Evolutionary conservation across 805 yeast species (phyloP), one percentile per base, ranked within the genome.

Genomic region (Sugiyamaella mastotermitis): DNA sequence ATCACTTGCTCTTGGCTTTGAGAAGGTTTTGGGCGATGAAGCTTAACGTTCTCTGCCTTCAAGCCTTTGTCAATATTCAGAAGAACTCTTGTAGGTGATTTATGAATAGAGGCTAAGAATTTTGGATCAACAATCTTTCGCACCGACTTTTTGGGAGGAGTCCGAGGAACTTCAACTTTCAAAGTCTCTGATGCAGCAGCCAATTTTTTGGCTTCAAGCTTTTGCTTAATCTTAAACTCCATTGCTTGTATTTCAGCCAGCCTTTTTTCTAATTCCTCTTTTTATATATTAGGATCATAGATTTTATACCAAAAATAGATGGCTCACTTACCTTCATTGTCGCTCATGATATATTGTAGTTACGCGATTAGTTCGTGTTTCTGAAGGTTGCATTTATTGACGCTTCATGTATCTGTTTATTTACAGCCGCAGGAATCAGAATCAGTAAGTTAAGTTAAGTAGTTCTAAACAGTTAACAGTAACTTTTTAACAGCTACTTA

Each of bases 51-150:
- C 11, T 20, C 16, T 31, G 23, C 23, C 16, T 31, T 5, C 8
- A 31, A 11, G 8, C 33, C 33, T 8, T 40, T 44, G 34, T 51
- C 57, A 17, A 54, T 41, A 2, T 56, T 56, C 6, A 52, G 43
- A 4, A 17, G 25, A 8, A 43, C 31, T 13, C 58, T 37, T 8
- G 49, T 46, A 1, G 55, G 55, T 6, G 47, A 41, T 18, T 21
- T 32, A n/a, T 43, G 46, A n/a, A n/a, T n/a, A n/a, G n/a, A n/a
- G n/a, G n/a, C n/a, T n/a, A n/a, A n/a, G n/a, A n/a, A n/a, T n/a
- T n/a, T n/a, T n/a, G n/a, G n/a, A n/a, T n/a, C n/a, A n/a, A 31
- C 24, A 15, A 11, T 20, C 17, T 29, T 11, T 30, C 30, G 19
- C 8, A 17, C 23, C 8, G 30, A 17, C 13, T 31, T 24, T 6